Conservation (phyloP, 1,284 basidiomycete genomes). For the Phenoliferia sp. region DNA sequence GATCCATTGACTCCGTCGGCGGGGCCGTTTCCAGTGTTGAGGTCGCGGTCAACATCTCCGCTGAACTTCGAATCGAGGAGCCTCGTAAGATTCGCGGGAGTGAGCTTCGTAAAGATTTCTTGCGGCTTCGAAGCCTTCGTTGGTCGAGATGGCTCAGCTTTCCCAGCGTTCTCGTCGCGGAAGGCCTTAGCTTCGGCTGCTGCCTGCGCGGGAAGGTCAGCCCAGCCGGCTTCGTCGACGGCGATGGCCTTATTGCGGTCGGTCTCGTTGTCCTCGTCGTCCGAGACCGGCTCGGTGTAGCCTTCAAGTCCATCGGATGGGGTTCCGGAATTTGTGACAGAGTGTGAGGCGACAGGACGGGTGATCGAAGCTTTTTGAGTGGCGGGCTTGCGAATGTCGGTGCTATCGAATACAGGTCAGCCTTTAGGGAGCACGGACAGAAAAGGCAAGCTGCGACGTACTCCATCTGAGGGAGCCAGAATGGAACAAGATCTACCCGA, state of each 20-base stretch:
- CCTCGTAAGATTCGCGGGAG: slow-evolving; percentile 48
- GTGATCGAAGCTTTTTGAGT: slow-evolving; percentile 37
- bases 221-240: slow-evolving; percentile 69
- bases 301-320: slow-evolving; percentile 37
- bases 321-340: slow-evolving; percentile 22
- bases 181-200: slow-evolving; percentile 60
- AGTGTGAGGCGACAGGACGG: slow-evolving; percentile 41
- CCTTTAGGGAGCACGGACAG: not conserved
- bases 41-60: slow-evolving; percentile 14
- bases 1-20: slow-evolving; percentile 9
- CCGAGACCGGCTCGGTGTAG: slow-evolving; percentile 82
- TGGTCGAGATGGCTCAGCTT: slow-evolving; percentile 41
- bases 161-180: slow-evolving; percentile 65
- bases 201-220: slow-evolving; percentile 64
- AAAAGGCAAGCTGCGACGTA: slow-evolving; percentile 48
- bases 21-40: slow-evolving; percentile 15
- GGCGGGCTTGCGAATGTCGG: slow-evolving; percentile 81
- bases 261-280: slow-evolving; percentile 73
- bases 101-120: slow-evolving; percentile 76
- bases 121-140: slow-evolving; percentile 45
- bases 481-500: slow-evolving; percentile 95
- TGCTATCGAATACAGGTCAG: slow-evolving; percentile 47
- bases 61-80: slow-evolving; percentile 36
- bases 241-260: slow-evolving; percentile 62
- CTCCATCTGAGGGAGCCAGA: slow-evolving; percentile 91